phyloP scores from a whole-genome alignment of 2,329 filamentous ascomycete genomes.

The Calonectria hawksworthii region DNA sequence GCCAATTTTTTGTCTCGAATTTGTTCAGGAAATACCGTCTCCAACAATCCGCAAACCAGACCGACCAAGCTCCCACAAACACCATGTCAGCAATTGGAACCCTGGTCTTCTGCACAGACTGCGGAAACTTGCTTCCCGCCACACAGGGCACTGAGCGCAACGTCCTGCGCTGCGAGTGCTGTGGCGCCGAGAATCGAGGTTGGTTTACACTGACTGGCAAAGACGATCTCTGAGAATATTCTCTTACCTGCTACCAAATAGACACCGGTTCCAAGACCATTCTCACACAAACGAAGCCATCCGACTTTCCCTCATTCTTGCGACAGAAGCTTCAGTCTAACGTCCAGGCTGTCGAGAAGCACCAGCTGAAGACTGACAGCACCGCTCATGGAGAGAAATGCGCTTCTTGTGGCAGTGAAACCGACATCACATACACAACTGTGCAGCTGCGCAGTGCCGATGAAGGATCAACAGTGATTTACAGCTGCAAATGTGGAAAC shows the following conservation, averaged over 20 bases:
- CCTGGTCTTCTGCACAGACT: constrained; percentile 92
- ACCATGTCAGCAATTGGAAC: constrained; percentile 91
- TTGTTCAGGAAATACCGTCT: constrained; percentile 14
- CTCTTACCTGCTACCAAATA: constrained; percentile 49
- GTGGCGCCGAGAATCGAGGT: constrained; percentile 89
- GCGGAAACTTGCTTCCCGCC: constrained; percentile 88
- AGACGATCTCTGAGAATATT: constrained; percentile 1
- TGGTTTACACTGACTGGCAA: constrained; percentile 36
- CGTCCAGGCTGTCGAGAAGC: constrained; percentile 83
- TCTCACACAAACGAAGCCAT: constrained; percentile 86
- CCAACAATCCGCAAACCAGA: constrained; percentile 20
- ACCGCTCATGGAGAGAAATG: constrained; percentile 75
- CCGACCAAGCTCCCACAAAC: constrained; percentile 18
- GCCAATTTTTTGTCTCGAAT: constrained; percentile 46
- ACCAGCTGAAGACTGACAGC: constrained; percentile 82
- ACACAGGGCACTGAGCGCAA: constrained; percentile 83
- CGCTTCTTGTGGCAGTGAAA: constrained; percentile 80
- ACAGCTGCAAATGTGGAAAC: constrained; percentile 87
- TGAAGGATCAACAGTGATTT: constrained; percentile 94
- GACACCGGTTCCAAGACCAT: constrained; percentile 84
- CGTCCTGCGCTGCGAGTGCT: constrained; percentile 86
- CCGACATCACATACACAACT: constrained; percentile 85
- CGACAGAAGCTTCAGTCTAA: constrained; percentile 87
- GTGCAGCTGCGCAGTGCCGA: constrained; percentile 93
- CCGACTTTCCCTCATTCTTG: constrained; percentile 91